These are phyloP conservation scores for Decorospora gaudefroyi DNA, from an alignment of 2,329 filamentous ascomycete species.

Conservation along the genomic window DNA sequence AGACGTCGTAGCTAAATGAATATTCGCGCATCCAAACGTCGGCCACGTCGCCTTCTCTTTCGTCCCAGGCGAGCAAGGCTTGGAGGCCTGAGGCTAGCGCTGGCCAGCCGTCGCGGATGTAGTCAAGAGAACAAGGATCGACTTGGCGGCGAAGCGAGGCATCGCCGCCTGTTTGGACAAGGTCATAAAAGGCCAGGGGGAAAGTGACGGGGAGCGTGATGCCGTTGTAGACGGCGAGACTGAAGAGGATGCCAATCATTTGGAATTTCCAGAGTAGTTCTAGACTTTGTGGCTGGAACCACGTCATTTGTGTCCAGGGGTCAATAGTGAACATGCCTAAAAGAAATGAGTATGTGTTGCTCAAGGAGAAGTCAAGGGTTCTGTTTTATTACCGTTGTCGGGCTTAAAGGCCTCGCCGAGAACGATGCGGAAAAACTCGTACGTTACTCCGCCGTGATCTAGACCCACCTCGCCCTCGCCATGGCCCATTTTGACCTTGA, in stretches of 20 bases:
- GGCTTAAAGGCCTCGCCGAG: conserved; percentile 79
- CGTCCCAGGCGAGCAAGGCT: conserved; percentile 74
- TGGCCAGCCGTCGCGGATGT: conserved; percentile 90
- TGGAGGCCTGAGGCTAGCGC: conserved; percentile 75
- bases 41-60: conserved; percentile 78
- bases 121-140: conserved; percentile 56
- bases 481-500: conserved; percentile 83
- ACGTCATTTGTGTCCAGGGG: conserved; percentile 74
- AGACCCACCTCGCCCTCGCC: conserved; percentile 85
- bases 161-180: conserved; percentile 67
- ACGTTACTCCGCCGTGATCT: conserved; percentile 92
- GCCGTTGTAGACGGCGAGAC: conserved; percentile 89
- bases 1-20: conserved; percentile 73
- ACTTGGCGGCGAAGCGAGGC: not conserved
- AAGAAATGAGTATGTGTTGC: conserved; percentile 13
- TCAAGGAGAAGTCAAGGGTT: not conserved
- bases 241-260: conserved; percentile 83
- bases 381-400: conserved; percentile 69
- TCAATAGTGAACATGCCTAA: conserved; percentile 77
- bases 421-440: conserved; percentile 90
- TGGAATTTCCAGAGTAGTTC: conserved; percentile 91
- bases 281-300: conserved; percentile 82
- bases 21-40: conserved; percentile 85
- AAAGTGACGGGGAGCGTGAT: conserved; percentile 89
- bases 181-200: conserved; percentile 80